Conservation (phyloP, 2,329 filamentous ascomycete genomes). For the Fusarium concolor region DNA sequence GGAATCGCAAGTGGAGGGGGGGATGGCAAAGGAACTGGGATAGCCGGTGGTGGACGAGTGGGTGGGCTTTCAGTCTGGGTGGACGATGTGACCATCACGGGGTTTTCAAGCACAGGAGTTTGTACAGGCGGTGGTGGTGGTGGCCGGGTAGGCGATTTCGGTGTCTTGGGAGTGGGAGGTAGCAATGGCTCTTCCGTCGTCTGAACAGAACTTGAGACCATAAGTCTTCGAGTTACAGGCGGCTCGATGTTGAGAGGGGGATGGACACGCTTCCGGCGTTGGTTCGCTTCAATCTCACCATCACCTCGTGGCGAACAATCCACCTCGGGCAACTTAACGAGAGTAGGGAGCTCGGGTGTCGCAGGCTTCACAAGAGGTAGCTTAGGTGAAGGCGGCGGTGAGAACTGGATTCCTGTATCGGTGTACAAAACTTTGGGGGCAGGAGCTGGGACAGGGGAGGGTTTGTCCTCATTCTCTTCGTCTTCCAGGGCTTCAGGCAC, state of each 20-base stretch:
- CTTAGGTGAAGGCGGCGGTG: slow-evolving; percentile 81
- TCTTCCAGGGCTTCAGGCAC: slow-evolving; percentile 68
- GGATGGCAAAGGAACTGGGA: slow-evolving; percentile 38
- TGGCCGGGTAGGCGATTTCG: slow-evolving; percentile 54
- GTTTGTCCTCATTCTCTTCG: slow-evolving; percentile 64
- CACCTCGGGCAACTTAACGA: slow-evolving; percentile 55
- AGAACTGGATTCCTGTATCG: slow-evolving; percentile 84
- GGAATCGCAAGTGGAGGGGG: slow-evolving; percentile 71
- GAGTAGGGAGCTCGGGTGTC: slow-evolving; percentile 56
- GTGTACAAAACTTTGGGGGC: slow-evolving; percentile 67
- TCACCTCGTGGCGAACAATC: slow-evolving; percentile 61
- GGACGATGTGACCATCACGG: slow-evolving; percentile 63
- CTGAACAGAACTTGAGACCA: slow-evolving; percentile 75
- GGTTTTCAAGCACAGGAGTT: slow-evolving; percentile 51
- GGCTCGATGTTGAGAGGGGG: slow-evolving; percentile 64
- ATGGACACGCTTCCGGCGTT: slow-evolving; percentile 76
- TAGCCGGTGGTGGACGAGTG: slow-evolving; percentile 4
- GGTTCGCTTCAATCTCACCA: slow-evolving; percentile 77
- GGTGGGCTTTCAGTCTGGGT: slow-evolving; percentile 69
- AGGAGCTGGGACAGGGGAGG: slow-evolving; percentile 44
- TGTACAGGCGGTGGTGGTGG: slow-evolving; percentile 51
- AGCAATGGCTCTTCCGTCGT: slow-evolving; percentile 72
- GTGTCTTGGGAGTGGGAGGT: slow-evolving; percentile 70
- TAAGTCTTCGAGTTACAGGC: slow-evolving; percentile 55
- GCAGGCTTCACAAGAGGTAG: slow-evolving; percentile 55